phyloP scores from a whole-genome alignment of 768 basidiomycete species.

The Leccinellum albellum region DNA sequence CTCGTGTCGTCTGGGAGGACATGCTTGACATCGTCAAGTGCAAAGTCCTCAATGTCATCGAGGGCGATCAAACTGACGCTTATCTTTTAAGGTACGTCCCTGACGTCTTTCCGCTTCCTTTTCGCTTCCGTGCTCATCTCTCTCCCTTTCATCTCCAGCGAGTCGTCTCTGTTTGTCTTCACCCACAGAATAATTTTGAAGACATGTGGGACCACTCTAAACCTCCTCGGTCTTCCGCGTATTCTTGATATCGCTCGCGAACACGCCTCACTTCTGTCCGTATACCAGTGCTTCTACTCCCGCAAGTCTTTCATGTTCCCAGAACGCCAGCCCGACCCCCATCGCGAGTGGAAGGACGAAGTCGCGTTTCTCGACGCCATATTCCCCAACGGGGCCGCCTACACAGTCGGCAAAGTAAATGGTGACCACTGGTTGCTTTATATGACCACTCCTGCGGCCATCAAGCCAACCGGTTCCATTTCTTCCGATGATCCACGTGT shows the following conservation, averaged over 20 bases:
- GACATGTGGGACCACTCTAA: conserved; percentile 97
- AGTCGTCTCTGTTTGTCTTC: conserved; percentile 94
- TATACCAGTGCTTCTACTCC: conserved; percentile 95
- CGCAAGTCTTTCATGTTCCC: conserved; percentile 99
- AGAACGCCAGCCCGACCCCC: conserved; percentile 89
- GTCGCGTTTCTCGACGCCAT: conserved; percentile 88
- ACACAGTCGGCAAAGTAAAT: conserved; percentile 96
- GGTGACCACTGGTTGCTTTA: conserved; percentile 99
- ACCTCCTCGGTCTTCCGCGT: conserved; percentile 89
- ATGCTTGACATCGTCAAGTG: conserved; percentile 97
- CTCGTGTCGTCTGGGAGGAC: conserved; percentile 83
- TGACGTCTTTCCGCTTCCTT: background rate
- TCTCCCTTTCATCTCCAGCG: conserved; percentile 48
- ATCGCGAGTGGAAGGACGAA: conserved; percentile 91
- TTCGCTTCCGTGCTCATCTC: conserved; percentile 7
- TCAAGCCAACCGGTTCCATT: conserved; percentile 21
- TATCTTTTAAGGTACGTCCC: conserved; percentile 85
- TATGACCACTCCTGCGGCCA: conserved; percentile 61
- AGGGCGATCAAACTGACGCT: conserved; percentile 89
- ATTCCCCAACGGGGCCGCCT: conserved; percentile 86
- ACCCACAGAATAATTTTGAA: conserved; percentile 96
- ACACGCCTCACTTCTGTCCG: conserved; percentile 60
- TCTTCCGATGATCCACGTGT: conserved; percentile 17
- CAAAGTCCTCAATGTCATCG: conserved; percentile 86
- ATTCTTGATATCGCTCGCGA: conserved; percentile 89